Evolutionary conservation across 805 yeast genomes (phyloP).

Genomic region (Scheffersomyces amazonensis): DNA sequence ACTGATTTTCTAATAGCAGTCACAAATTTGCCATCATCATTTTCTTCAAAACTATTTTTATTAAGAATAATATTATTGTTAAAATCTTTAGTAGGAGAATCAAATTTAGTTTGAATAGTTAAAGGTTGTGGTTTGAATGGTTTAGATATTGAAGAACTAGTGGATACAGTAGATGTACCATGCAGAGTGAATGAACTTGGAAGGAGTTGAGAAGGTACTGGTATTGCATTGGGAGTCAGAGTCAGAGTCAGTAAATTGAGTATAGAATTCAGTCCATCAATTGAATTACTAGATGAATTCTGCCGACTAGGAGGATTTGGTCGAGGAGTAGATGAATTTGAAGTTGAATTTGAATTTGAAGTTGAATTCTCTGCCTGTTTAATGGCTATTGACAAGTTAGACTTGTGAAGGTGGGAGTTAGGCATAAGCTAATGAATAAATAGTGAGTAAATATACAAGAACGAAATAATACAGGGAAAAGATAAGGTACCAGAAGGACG

Average conservation of each 20-base stretch:
- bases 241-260: too few relatives aligned
- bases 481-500: too few relatives aligned
- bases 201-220: conserved; percentile 14
- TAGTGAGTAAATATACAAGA: too few relatives aligned
- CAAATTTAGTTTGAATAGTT: conserved; percentile 35
- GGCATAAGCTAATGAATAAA: too few relatives aligned
- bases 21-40: too few relatives aligned
- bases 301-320: conserved; percentile 3
- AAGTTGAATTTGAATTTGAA: conserved; percentile 6
- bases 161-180: conserved; percentile 26
- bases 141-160: conserved; percentile 30
- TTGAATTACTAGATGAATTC: background rate
- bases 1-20: too few relatives aligned
- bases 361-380: conserved; percentile 35
- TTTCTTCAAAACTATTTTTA: background rate
- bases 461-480: too few relatives aligned
- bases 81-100: background rate
- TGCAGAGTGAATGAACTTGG: conserved; percentile 21
- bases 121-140: conserved; percentile 34
- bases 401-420: conserved; percentile 24
- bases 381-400: conserved; percentile 43
- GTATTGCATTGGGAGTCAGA: conserved; percentile 1
- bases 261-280: too few relatives aligned
- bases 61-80: background rate
- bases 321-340: background rate